Evolutionary conservation across 2,329 filamentous ascomycete genomes (phyloP).

Genomic region (Pseudogymnoascus sp.): DNA sequence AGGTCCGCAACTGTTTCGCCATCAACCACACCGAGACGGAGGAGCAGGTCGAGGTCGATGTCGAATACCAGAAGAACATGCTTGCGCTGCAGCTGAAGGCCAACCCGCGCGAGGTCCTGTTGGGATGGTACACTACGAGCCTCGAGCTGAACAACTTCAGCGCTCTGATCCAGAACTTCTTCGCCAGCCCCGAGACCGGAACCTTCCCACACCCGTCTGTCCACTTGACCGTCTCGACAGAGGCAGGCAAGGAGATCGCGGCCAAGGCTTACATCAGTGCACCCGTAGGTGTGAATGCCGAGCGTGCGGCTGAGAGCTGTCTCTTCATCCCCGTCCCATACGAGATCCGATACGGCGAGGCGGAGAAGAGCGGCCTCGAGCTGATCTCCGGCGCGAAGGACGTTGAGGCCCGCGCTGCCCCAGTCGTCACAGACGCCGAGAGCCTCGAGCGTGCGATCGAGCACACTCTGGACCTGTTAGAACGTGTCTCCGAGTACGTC

Average conservation of each 20-base stretch:
- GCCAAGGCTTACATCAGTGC: constrained; percentile 92
- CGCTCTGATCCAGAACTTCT: constrained; percentile 99
- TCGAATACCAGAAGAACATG: constrained; percentile 99
- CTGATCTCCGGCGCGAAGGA: constrained; percentile 78
- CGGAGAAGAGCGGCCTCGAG: constrained; percentile 70
- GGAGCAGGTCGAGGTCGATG: constrained; percentile 98
- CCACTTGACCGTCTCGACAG: constrained; percentile 88
- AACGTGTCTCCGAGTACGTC: constrained; percentile 86
- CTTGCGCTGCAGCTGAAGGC: constrained; percentile 89
- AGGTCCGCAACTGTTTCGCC: constrained; percentile 93
- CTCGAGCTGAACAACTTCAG: constrained; percentile 97
- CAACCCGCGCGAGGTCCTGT: constrained; percentile 84
- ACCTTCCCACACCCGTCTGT: constrained; percentile 97
- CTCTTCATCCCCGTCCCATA: constrained; percentile 97
- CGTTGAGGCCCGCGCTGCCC: constrained; percentile 63
- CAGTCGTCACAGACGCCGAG: constrained; percentile 82
- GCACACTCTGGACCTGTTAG: constrained; percentile 81
- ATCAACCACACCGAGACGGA: constrained; percentile 97
- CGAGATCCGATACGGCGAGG: constrained; percentile 82
- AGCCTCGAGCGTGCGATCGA: constrained; percentile 77
- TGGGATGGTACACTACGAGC: constrained; percentile 98
- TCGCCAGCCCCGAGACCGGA: constrained; percentile 90
- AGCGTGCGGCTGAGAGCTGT: constrained; percentile 91
- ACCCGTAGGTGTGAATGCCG: constrained; percentile 87
- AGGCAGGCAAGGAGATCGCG: constrained; percentile 80